Evolutionary conservation across 495 filamentous ascomycete genomes (phyloP).

Genomic region (Pseudotulostoma volvatum): DNA sequence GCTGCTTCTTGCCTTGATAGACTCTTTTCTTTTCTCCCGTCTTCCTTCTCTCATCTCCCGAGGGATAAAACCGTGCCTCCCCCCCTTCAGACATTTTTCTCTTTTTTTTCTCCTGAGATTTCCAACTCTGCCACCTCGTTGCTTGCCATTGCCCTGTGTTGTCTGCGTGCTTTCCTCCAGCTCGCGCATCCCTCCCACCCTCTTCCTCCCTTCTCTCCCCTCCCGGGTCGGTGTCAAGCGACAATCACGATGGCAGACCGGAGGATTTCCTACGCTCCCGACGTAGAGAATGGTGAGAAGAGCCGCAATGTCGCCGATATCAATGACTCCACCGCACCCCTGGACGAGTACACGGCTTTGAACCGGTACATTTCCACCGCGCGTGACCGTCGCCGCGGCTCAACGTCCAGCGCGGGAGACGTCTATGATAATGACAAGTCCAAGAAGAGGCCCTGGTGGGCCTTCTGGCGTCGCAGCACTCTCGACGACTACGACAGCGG

Average conservation of each 20-base stretch:
- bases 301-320: constrained; percentile 19
- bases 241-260: constrained; percentile 33
- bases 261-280: constrained; percentile 38
- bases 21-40: no score
- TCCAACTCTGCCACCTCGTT: no score
- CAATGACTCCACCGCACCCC: constrained; percentile 13
- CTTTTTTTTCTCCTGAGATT: no score
- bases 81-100: no score
- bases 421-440: constrained; percentile 22
- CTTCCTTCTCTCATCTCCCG: no score
- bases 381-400: constrained; percentile 40
- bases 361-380: constrained; percentile 53
- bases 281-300: constrained; percentile 34
- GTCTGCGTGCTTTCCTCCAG: no score
- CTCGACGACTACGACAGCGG: background rate
- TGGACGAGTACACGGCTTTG: constrained; percentile 39
- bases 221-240: constrained; percentile 29
- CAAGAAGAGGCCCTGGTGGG: constrained; percentile 39
- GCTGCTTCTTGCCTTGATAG: no score
- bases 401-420: constrained; percentile 34
- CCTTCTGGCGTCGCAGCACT: constrained; percentile 34
- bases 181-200: no score
- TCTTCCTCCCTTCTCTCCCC: constrained; percentile 23
- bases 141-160: no score
- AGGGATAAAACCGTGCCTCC: no score